A percentile compares a stretch with the other conserved stretches of the same genome.
Evolutionary conservation across 108 stramenopile genomes (phyloP).

Genomic region (Hondaea fermentalgiana): DNA sequence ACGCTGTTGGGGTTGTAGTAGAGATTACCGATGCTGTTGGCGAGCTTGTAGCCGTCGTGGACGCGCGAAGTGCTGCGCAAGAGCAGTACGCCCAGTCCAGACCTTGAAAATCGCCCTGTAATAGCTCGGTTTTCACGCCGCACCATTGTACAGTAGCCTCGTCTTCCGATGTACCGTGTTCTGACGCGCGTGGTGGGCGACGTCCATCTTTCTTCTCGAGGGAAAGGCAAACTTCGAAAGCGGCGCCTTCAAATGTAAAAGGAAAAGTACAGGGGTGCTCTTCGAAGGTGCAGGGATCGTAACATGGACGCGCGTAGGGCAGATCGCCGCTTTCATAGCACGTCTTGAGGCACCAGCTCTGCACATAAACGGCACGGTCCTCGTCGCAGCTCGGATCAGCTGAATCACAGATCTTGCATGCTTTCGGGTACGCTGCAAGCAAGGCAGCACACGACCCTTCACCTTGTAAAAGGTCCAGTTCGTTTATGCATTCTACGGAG

Average conservation of each 20-base stretch:
- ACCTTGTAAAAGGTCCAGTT: not conserved
- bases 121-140: not conserved
- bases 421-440: not conserved
- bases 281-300: not conserved
- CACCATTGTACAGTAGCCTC: not conserved
- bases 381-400: not conserved
- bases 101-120: not conserved
- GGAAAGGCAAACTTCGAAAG: not conserved
- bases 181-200: not conserved
- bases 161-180: not conserved
- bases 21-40: not conserved
- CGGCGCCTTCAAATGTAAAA: too few species aligned
- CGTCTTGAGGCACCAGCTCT: not conserved
- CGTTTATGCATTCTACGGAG: not conserved
- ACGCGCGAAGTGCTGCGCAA: not conserved
- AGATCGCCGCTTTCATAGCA: not conserved
- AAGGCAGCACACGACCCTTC: not conserved
- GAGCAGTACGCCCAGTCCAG: not conserved
- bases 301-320: not conserved
- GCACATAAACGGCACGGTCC: not conserved
- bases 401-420: not conserved
- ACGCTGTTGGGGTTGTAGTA: too few species aligned
- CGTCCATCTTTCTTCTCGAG: not conserved
- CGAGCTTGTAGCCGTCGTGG: not conserved
- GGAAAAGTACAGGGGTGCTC: not conserved